Evolutionary conservation across 106 monocot genomes (phyloP).

Genomic region (Dioscorea zingiberensis): DNA sequence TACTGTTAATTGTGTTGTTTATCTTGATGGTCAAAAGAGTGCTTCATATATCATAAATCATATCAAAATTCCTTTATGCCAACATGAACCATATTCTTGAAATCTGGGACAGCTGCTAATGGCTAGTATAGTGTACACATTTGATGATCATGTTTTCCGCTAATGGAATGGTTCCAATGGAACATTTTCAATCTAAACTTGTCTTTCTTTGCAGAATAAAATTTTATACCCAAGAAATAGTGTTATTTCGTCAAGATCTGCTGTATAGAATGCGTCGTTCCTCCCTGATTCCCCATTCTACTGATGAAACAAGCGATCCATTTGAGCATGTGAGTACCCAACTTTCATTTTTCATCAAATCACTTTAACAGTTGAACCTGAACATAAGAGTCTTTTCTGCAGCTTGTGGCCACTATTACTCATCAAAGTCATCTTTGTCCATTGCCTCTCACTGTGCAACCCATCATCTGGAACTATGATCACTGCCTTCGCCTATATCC

Average conservation of each 20-base stretch:
- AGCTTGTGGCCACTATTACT: conserved; percentile 97
- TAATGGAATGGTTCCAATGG: neutral
- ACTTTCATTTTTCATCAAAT: neutral
- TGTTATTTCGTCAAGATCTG: conserved; percentile 88
- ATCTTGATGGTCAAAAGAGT: no score
- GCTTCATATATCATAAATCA: no score
- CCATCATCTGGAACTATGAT: conserved; percentile 98
- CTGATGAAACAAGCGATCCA: conserved; percentile 77
- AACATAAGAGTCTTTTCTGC: conserved; percentile 13
- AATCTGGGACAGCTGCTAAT: no score
- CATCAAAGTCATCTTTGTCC: conserved; percentile 99
- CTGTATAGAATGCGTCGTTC: conserved; percentile 86
- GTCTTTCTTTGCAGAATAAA: conserved; percentile 49
- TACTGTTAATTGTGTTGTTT: no score
- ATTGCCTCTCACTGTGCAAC: conserved; percentile 83
- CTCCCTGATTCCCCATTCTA: conserved; percentile 75
- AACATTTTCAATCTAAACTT: neutral
- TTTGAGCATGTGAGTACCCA: conserved; percentile 72
- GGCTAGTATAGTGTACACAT: neutral
- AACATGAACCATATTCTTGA: no score
- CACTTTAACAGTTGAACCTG: neutral
- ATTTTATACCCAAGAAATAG: conserved; percentile 95
- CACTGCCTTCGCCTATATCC: conserved; percentile 91
- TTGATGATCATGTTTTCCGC: neutral
- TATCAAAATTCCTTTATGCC: no score